Percentiles rank a stretch among this genome's conserved stretches.
Evolutionary conservation across 108 stramenopile genomes (phyloP).

Genomic region (Epithemia pelagica): DNA sequence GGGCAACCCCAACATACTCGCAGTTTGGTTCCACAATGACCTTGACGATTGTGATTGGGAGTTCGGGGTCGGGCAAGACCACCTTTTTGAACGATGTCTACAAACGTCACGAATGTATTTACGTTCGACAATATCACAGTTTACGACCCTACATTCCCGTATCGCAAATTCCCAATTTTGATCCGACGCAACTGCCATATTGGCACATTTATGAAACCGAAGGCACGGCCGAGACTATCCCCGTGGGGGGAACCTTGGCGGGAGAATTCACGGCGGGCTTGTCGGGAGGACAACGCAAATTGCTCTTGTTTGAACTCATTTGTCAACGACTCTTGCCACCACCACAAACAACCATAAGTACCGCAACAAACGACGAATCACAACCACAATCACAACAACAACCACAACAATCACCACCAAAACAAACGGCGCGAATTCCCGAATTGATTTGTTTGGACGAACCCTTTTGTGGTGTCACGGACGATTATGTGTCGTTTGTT

Average conservation of each 20-base stretch:
- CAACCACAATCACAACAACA: no score
- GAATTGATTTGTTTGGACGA: constrained; percentile 55
- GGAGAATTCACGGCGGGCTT: constrained; percentile 63
- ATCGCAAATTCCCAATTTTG: constrained; percentile 56
- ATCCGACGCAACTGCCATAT: constrained; percentile 53
- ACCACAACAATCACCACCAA: no score
- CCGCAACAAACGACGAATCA: background rate
- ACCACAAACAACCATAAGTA: no score
- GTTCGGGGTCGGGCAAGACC: constrained; percentile 40
- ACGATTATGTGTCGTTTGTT: constrained; percentile 70
- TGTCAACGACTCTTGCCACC: constrained; percentile 55
- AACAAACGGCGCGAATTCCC: constrained; percentile 19
- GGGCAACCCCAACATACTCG: no score
- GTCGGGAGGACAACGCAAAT: constrained; percentile 57
- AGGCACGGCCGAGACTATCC: constrained; percentile 35
- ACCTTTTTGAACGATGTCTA: constrained; percentile 68
- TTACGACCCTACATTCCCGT: constrained; percentile 60
- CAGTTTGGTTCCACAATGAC: no score
- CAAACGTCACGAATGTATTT: constrained; percentile 61
- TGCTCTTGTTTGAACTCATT: constrained; percentile 60
- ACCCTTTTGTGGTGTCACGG: constrained; percentile 66
- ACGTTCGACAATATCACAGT: constrained; percentile 70
- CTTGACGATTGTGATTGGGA: constrained; percentile 13
- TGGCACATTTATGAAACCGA: constrained; percentile 61
- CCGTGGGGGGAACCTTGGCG: constrained; percentile 64